phyloP scores from a whole-genome alignment of 257 asterid genomes.

The Nicotiana obtusifolia region DNA sequence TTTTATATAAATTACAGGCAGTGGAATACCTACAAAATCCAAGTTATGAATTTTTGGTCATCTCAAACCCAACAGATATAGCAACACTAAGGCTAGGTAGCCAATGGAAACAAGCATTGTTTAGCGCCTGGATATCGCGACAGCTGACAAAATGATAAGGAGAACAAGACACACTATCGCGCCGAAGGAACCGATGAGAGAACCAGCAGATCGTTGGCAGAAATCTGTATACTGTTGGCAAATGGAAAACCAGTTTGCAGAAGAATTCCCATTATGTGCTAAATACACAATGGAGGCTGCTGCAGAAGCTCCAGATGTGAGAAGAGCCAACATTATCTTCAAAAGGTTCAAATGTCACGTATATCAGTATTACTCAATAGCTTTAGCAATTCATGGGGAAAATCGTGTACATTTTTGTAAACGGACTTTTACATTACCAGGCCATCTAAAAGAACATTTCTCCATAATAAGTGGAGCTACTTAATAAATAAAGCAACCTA shows the following conservation, averaged over 20 bases:
- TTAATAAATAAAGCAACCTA: too few relatives aligned
- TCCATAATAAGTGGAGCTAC: too few relatives aligned
- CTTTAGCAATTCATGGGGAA: background rate
- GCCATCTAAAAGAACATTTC: background rate
- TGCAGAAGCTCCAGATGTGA: conserved; percentile 66
- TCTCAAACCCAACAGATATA: background rate
- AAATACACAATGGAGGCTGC: conserved; percentile 71
- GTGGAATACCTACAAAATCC: background rate
- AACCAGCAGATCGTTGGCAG: conserved; percentile 53
- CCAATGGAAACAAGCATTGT: background rate
- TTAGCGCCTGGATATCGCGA: conserved; percentile 36
- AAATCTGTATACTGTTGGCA: conserved; percentile 59
- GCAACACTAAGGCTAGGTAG: background rate
- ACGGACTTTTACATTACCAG: background rate
- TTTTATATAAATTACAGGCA: background rate
- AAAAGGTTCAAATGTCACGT: background rate
- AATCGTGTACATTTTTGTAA: background rate
- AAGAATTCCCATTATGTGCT: conserved; percentile 72
- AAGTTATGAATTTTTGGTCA: background rate
- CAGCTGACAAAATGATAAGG: conserved; percentile 44
- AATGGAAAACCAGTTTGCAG: conserved; percentile 68
- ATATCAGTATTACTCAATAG: background rate
- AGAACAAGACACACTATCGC: conserved; percentile 37
- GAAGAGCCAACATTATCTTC: conserved; percentile 52
- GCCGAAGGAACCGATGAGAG: conserved; percentile 65